Evolutionary conservation across 169 alveolate species (phyloP).

Genomic region (Plasmodium relictum): DNA sequence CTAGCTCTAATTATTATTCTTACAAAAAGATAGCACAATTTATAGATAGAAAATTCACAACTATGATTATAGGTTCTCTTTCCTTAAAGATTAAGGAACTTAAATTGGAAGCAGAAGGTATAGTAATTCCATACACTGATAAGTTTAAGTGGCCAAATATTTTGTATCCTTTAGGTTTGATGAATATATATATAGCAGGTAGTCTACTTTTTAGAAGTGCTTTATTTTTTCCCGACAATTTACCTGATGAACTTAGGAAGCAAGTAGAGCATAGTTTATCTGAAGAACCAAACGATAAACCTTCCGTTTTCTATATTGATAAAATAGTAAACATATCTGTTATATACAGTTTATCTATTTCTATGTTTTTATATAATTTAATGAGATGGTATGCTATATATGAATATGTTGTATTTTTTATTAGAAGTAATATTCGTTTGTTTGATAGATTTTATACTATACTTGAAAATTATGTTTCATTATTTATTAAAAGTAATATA

Average conservation of each 20-base stretch:
- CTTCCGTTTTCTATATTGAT: conserved; percentile 5
- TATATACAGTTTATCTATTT: conserved; percentile 15
- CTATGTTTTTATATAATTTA: conserved; percentile 7
- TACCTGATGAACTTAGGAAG: conserved; percentile 34
- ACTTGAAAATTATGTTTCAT: background rate
- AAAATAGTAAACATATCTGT: background rate
- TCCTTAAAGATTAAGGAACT: background rate
- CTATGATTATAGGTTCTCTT: conserved; percentile 9
- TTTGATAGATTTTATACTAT: conserved; percentile 30
- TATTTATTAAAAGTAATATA: background rate
- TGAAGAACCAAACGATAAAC: background rate
- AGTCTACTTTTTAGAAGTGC: conserved; percentile 2
- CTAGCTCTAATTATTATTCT: conserved; percentile 24
- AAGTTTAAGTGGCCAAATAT: background rate
- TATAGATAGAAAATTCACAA: conserved; percentile 34
- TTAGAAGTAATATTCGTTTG: conserved; percentile 10
- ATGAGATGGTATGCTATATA: conserved; percentile 11
- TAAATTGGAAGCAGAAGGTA: background rate
- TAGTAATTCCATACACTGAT: background rate
- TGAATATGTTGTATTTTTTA: conserved; percentile 1
- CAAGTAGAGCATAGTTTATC: conserved; percentile 14
- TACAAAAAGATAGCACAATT: conserved; percentile 24
- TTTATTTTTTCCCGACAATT: conserved; percentile 40
- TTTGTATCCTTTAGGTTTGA: background rate
- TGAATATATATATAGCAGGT: conserved; percentile 20